phyloP scores from a whole-genome alignment of 805 yeast species.

The Ogataea pini region DNA sequence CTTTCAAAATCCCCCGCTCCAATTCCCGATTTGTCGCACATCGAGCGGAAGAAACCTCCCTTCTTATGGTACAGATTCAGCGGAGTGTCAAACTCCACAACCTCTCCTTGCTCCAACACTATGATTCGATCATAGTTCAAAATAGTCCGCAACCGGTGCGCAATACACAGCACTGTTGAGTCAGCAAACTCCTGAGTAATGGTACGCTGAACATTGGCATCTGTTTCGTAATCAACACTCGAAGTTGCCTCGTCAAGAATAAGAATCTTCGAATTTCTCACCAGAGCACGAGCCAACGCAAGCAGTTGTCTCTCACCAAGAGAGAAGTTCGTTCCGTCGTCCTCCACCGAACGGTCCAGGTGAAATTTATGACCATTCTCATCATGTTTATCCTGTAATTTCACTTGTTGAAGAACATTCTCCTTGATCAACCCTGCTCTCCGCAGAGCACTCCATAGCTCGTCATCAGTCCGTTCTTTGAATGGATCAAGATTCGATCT shows the following conservation, averaged over 20 bases:
- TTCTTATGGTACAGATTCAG: slow-evolving; percentile 40
- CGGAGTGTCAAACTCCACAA: slow-evolving; percentile 59
- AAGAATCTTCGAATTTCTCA: slow-evolving; percentile 58
- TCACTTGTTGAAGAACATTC: slow-evolving; percentile 35
- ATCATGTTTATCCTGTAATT: slow-evolving; percentile 34
- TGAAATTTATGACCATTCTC: slow-evolving; percentile 56
- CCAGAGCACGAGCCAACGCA: slow-evolving; percentile 71
- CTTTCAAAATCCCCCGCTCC: slow-evolving; percentile 37
- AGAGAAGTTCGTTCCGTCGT: slow-evolving; percentile 70
- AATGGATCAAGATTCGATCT: slow-evolving; percentile 82
- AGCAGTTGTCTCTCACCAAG: slow-evolving; percentile 71
- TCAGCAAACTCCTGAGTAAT: slow-evolving; percentile 57
- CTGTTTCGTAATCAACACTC: slow-evolving; percentile 74
- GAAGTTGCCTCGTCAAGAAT: slow-evolving; percentile 79
- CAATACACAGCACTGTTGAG: slow-evolving; percentile 72
- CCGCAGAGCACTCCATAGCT: slow-evolving; percentile 59
- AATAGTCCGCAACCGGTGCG: slow-evolving; percentile 69
- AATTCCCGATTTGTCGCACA: slow-evolving; percentile 55
- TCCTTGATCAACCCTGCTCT: slow-evolving; percentile 56
- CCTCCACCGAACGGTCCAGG: slow-evolving; percentile 58
- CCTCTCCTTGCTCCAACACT: slow-evolving; percentile 58
- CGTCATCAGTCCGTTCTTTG: slow-evolving; percentile 51
- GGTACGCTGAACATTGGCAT: slow-evolving; percentile 59
- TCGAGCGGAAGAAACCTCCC: slow-evolving; percentile 49
- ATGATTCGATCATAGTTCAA: slow-evolving; percentile 57